A percentile compares a stretch with the other conserved stretches of the same genome.
Evolutionary conservation across 164 flowering plant species (phyloP).

Genomic region (Cinnamomum chago): DNA sequence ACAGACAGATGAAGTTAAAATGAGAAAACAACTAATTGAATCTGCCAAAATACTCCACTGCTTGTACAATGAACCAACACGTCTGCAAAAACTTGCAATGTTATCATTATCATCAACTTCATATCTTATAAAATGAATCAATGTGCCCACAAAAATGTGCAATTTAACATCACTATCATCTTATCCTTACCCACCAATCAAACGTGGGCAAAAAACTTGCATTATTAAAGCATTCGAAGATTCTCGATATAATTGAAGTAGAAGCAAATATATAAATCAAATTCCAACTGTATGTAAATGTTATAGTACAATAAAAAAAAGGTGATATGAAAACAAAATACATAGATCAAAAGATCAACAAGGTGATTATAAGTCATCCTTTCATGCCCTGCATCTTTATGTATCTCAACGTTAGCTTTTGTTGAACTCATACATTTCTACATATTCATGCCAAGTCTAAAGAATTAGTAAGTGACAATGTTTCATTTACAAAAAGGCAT

Average conservation of each 20-base stretch:
- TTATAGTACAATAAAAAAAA: neutral
- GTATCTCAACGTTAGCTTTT: conserved; percentile 46
- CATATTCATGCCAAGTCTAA: no score
- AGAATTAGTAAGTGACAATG: no score
- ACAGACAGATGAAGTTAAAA: neutral
- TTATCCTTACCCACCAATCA: no score
- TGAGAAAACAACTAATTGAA: conserved; percentile 30
- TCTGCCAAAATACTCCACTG: conserved; percentile 60
- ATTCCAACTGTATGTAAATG: neutral
- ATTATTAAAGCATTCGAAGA: neutral
- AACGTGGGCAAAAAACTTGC: no score
- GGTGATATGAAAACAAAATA: neutral
- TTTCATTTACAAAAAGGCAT: no score
- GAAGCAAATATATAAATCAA: neutral
- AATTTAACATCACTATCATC: no score
- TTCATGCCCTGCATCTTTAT: conserved; percentile 70
- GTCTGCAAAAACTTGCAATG: conserved; percentile 28
- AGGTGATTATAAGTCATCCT: neutral
- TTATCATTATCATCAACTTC: neutral
- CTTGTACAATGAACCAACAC: conserved; percentile 30
- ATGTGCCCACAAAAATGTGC: no score
- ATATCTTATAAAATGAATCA: no score
- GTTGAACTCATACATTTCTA: no score
- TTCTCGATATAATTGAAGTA: neutral
- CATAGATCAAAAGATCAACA: neutral